Conservation (phyloP, 257 asterid genomes). For the Penstemon davidsonii region DNA sequence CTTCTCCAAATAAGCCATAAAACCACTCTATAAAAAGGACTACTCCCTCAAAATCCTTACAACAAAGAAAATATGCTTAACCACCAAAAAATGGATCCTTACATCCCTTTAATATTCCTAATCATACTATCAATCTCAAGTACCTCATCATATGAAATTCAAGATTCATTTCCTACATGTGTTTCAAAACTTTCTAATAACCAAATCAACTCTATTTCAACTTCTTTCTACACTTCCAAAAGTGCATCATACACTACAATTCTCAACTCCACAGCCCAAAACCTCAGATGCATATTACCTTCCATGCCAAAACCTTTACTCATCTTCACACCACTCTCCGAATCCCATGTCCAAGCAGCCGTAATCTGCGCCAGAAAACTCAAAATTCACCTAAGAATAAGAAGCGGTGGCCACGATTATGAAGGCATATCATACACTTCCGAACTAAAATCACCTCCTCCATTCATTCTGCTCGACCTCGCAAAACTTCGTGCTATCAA, state of each 20-base stretch:
- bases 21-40: constrained; percentile 17
- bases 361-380: constrained; percentile 19
- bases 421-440: constrained; percentile 27
- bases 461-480: constrained; percentile 19
- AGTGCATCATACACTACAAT: constrained; percentile 10
- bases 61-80: not conserved
- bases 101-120: not conserved
- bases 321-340: constrained; percentile 23
- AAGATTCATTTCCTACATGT: constrained; percentile 24
- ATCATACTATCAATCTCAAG: constrained; percentile 1
- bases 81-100: constrained; percentile 7
- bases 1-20: not conserved
- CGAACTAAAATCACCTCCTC: constrained; percentile 12
- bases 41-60: not conserved
- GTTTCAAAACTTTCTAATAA: not conserved
- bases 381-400: constrained; percentile 14
- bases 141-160: constrained; percentile 1
- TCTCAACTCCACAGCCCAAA: constrained; percentile 24
- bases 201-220: constrained; percentile 3
- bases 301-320: constrained; percentile 27
- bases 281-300: constrained; percentile 20
- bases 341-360: constrained; percentile 22
- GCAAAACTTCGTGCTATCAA: constrained; percentile 21
- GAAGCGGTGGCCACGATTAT: constrained; percentile 29
- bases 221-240: constrained; percentile 16